Evolutionary conservation across 345 rosid species (phyloP), one percentile per base, ranked within the genome.

Genomic region (Nephelium lappaceum): DNA sequence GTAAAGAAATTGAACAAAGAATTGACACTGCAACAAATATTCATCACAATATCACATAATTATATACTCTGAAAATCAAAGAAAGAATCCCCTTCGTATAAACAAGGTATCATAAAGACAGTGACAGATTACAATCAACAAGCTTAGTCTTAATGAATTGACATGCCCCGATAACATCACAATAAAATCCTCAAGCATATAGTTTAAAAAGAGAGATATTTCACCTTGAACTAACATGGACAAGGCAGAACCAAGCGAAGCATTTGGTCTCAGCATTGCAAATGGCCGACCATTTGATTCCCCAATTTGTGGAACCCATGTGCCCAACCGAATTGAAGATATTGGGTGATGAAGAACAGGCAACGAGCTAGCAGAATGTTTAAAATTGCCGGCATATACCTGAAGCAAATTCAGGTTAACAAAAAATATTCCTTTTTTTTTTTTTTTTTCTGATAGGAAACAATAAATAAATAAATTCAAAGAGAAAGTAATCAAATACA

Each of bases 311-410:
- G 95, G 98, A 84, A 96, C 97, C 98, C 98, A 92, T 43, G 98
- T 92, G 61, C 99, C 98, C 77, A 94, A 81, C 68, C 84, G 94
- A 78, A 96, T 83, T 80, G 95, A 86, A 88, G 86, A 88, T 75
- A 96, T 81, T 45, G 98, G 95, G 53, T 87, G 97, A 84, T 94
- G 94, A 82, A 96, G 97, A 84, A 96, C 81, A 16, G 99, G 98
- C 86, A 96, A 83, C 18, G 95, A 89, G 87, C 93, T 85, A 68
- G 98, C 87, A 82, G 92, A 92, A 84, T 97, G 89, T 80, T 89
- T 92, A 79, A 97, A 97, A 74, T n/a, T 94, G 89, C 85, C 99
- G 91, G 86, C 98, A 97, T 80, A 97, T 85, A 83, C 97, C 99
- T 97, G 93, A 53, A 85, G 39, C 53, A 82, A 45, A 72, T 53